Evolutionary conservation across 2,329 filamentous ascomycete genomes (phyloP).

Genomic region (Sarocladium oryzae): DNA sequence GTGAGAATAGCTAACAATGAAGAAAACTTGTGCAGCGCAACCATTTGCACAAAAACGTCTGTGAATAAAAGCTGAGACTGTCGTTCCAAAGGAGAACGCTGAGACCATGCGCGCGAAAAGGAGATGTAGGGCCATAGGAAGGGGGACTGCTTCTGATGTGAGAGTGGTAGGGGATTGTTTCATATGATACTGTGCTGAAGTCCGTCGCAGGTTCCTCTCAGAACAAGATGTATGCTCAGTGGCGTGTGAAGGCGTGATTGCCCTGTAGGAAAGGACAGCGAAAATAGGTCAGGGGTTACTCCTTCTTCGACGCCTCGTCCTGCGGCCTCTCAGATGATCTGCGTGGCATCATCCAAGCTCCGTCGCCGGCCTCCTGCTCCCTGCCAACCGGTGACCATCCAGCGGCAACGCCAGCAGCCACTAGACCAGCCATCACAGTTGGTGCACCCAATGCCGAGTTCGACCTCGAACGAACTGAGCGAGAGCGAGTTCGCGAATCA

Average conservation of each 20-base stretch:
- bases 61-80: not conserved
- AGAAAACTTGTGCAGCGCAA: not conserved
- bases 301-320: constrained; percentile 19
- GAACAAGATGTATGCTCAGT: not conserved
- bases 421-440: constrained; percentile 76
- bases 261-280: not conserved
- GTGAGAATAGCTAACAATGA: not conserved
- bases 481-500: constrained; percentile 57
- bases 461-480: constrained; percentile 58
- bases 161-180: not conserved
- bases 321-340: constrained; percentile 8
- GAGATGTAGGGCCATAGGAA: not conserved
- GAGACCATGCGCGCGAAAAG: not conserved
- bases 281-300: constrained; percentile 11
- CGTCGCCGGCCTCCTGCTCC: constrained; percentile 12
- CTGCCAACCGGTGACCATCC: constrained; percentile 69
- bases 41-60: not conserved
- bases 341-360: constrained; percentile 6
- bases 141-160: not conserved
- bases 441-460: constrained; percentile 69
- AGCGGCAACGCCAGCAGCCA: constrained; percentile 68
- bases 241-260: not conserved
- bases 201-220: too few relatives aligned
- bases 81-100: constrained; percentile 6
- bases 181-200: not conserved